Evolutionary conservation across 768 basidiomycete species (phyloP).

Genomic region (Boletus coccyginus): DNA sequence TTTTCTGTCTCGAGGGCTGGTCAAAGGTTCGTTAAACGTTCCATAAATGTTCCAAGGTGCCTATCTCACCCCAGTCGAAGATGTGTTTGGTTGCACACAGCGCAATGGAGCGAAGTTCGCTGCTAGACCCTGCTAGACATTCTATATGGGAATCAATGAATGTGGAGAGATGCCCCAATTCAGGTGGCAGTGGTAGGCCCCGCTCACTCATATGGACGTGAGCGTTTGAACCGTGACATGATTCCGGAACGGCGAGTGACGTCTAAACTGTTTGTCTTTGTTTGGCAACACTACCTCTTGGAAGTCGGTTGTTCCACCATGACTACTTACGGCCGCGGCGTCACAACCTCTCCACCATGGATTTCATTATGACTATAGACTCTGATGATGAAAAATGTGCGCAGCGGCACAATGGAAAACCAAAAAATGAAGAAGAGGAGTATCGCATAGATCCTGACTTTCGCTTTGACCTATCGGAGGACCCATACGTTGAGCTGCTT

Average conservation of each 20-base stretch:
- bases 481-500: conserved; percentile 60
- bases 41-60: conserved; percentile 1
- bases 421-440: conserved; percentile 44
- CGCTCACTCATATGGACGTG: conserved; percentile 18
- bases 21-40: not conserved
- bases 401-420: conserved; percentile 18
- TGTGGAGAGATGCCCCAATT: conserved; percentile 50
- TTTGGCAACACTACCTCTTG: conserved; percentile 6
- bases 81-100: conserved; percentile 69
- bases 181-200: conserved; percentile 31
- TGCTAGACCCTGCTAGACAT: conserved; percentile 51
- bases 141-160: conserved; percentile 55
- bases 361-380: conserved; percentile 83
- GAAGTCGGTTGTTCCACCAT: too few relatives aligned
- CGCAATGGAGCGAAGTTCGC: conserved; percentile 54
- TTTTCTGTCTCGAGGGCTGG: conserved; percentile 68
- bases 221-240: not conserved
- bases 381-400: conserved; percentile 66
- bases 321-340: too few relatives aligned
- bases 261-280: conserved; percentile 15
- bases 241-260: not conserved
- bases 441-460: conserved; percentile 77
- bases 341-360: conserved; percentile 27
- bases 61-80: conserved; percentile 67
- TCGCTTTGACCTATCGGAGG: conserved; percentile 73